Evolutionary conservation across 2,329 filamentous ascomycete species (phyloP), one percentile per base, ranked within the genome.

Genomic region (Ceratocystis harringtonii): DNA sequence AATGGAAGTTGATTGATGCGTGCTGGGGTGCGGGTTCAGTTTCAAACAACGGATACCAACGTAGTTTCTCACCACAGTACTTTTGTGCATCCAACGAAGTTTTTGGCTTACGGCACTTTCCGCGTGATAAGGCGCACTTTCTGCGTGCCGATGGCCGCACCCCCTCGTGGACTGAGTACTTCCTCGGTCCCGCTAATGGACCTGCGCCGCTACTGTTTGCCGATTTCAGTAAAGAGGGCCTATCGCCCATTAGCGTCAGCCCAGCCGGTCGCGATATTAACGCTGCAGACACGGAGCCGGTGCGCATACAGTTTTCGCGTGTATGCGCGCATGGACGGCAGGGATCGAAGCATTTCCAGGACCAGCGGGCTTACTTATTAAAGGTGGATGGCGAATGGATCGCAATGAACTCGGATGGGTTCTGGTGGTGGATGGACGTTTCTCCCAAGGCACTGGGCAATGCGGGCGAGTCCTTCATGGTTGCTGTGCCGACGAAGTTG

Each of bases 1-100:
- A 85, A 69, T 97, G 92, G 92, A 96, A 96, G 75, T 81, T 97
- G 1, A 77, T 97, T 61, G 94, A 99, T 71, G 76, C 88, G 0
- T 97, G 92, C 73, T 99, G 94, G 94, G 94, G 94, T 48, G 90
- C 92, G 0, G 92, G 92, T 1, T 78, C 83, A 68, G 75, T 95
- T 7, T 75, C 79, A 55, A 78, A 71, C 22, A 69, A 65, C 62
- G 78, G 78, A 17, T 96, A 91, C 75, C 81, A 81, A 55, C 81
- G 87, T 70, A 73, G 78, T 2, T 95, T 96, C 73, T 80, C 78
- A 0, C 83, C 90, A 0, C 74, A 79, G 6, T 75, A 82, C 69
- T 88, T 88, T 70, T 86, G 76, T 2, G 74, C 77, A 67, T 74
- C 75, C 62, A 96, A 96, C 72, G 87, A 92, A 64, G 82, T 88